Conservation (phyloP, 257 asterid genomes). For the Solanum lycopersicoides region DNA sequence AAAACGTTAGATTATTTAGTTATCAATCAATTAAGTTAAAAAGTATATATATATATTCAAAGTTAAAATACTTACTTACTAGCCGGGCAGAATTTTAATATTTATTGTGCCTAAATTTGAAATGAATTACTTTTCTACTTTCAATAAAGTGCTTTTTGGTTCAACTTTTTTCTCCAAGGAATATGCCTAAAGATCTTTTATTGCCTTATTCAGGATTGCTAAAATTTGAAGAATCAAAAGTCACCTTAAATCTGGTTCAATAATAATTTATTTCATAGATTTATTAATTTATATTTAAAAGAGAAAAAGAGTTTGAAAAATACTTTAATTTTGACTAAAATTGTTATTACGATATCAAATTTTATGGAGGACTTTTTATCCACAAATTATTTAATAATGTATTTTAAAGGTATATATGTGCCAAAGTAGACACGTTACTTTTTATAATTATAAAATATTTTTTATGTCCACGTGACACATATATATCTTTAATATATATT, state of each 20-base stretch:
- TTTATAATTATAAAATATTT: too few species aligned
- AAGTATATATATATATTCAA: not conserved
- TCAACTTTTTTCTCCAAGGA: not conserved
- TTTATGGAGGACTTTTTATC: too few species aligned
- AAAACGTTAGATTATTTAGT: fast-evolving
- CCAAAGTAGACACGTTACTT: too few species aligned
- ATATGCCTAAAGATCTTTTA: not conserved
- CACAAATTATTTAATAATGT: too few species aligned
- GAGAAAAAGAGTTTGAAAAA: too few species aligned
- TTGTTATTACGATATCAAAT: too few species aligned
- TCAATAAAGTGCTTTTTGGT: not conserved
- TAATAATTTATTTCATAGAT: too few species aligned
- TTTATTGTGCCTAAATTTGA: not conserved
- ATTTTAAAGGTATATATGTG: too few species aligned
- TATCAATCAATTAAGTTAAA: not conserved
- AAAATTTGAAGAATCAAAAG: not conserved
- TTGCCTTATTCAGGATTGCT: not conserved
- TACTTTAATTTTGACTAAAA: too few species aligned
- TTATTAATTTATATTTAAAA: too few species aligned
- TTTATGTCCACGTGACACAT: too few species aligned
- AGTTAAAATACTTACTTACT: not conserved
- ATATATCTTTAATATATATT: too few species aligned
- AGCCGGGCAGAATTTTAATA: not conserved
- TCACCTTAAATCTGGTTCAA: not conserved
- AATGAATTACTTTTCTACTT: not conserved